Evolutionary conservation across 1,139 yeast species (phyloP).

Genomic region (Scheffersomyces segobiensis): DNA sequence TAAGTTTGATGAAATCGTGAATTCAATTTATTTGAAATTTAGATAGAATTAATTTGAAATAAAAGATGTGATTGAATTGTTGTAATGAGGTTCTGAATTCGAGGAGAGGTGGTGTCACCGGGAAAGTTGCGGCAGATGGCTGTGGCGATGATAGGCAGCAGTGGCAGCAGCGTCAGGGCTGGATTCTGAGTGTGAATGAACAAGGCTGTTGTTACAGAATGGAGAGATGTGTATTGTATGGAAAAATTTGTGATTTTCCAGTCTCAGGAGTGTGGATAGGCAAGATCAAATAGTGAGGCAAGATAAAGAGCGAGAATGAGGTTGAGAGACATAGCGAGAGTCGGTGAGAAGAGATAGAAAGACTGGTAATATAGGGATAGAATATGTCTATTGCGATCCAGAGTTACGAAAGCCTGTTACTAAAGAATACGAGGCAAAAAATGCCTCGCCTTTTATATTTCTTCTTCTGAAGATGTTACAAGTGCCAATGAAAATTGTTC

Average conservation of each 20-base stretch:
- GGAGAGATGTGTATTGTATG: background rate
- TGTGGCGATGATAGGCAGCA: background rate
- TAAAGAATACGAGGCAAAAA: too few relatives aligned
- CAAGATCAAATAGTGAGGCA: background rate
- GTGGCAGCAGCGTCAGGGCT: background rate
- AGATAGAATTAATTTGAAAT: background rate
- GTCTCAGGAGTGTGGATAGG: conserved; percentile 4
- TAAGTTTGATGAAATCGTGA: background rate
- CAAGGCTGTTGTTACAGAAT: background rate
- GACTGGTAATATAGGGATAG: background rate
- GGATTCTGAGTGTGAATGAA: background rate
- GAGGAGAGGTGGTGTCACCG: background rate
- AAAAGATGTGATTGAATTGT: background rate
- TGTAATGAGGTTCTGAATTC: background rate
- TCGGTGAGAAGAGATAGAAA: too few relatives aligned
- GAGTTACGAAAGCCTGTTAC: too few relatives aligned
- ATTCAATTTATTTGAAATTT: background rate
- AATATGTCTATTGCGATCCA: too few relatives aligned
- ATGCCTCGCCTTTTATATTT: too few relatives aligned
- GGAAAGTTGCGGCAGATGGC: background rate
- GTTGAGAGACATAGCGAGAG: background rate
- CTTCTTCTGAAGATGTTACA: too few relatives aligned
- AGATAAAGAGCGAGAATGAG: background rate
- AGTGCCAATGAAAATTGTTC: too few relatives aligned
- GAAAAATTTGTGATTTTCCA: background rate